Conservation (phyloP, 2,329 filamentous ascomycete genomes). For the Zymoseptoria crescenta region DNA sequence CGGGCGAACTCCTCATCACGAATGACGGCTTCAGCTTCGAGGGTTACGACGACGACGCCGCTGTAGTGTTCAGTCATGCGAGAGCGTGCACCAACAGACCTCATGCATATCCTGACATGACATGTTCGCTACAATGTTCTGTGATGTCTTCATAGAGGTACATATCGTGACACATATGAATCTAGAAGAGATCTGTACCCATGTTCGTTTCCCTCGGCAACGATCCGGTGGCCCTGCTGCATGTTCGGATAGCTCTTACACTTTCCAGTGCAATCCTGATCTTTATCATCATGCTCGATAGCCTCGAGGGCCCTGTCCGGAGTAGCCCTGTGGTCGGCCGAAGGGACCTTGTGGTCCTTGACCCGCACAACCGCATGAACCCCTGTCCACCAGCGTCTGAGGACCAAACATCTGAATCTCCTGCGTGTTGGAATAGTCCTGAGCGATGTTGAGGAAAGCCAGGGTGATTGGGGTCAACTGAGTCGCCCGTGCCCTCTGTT, state of each 20-base stretch:
- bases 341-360: not conserved
- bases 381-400: not conserved
- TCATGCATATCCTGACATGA: too few relatives aligned
- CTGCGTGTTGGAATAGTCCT: slow-evolving; percentile 5
- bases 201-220: not conserved
- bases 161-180: too few relatives aligned
- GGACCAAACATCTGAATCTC: slow-evolving; percentile 5
- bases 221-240: not conserved
- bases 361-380: not conserved
- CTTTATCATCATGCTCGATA: not conserved
- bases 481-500: not conserved
- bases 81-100: too few relatives aligned
- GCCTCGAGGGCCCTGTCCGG: not conserved
- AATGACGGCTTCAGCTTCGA: slow-evolving; percentile 90
- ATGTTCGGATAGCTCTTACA: not conserved
- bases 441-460: slow-evolving; percentile 3
- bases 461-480: slow-evolving; percentile 2
- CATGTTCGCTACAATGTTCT: too few relatives aligned
- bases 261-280: not conserved
- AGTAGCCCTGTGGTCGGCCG: not conserved
- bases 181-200: too few relatives aligned
- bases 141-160: too few relatives aligned
- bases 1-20: slow-evolving; percentile 82
- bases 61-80: too few relatives aligned
- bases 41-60: too few relatives aligned